Evolutionary conservation across 768 basidiomycete genomes (phyloP).

Genomic region (Podaxis sp.): DNA sequence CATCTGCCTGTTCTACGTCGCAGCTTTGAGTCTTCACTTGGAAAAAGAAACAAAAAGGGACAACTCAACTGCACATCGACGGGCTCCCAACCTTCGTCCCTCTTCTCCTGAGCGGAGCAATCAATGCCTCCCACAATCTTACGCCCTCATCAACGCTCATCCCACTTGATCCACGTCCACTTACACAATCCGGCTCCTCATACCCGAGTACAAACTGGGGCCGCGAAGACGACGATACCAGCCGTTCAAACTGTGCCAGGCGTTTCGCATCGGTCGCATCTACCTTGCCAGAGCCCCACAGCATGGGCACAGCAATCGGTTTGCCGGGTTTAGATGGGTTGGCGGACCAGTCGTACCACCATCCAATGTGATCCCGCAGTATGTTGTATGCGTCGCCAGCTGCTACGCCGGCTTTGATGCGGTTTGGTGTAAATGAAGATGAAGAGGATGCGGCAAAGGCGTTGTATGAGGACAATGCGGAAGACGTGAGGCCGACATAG

Average conservation of each 20-base stretch:
- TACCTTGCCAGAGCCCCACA: conserved; percentile 39
- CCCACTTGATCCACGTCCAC: conserved; percentile 40
- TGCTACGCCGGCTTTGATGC: conserved; percentile 42
- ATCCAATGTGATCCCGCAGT: conserved; percentile 38
- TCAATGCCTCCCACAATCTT: conserved; percentile 33
- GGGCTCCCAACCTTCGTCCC: conserved; percentile 41
- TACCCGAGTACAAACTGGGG: conserved; percentile 40
- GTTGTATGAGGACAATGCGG: background rate
- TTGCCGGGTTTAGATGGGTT: conserved; percentile 34
- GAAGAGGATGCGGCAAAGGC: background rate
- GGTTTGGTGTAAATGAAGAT: conserved; percentile 32
- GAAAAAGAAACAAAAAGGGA: background rate
- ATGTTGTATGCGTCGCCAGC: conserved; percentile 38
- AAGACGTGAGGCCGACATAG: background rate
- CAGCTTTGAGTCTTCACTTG: background rate
- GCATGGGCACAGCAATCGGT: conserved; percentile 41
- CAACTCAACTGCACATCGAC: conserved; percentile 43
- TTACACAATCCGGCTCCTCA: conserved; percentile 43
- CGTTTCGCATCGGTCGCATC: conserved; percentile 36
- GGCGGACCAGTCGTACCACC: conserved; percentile 49
- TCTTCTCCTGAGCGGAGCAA: conserved; percentile 35
- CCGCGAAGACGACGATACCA: conserved; percentile 16
- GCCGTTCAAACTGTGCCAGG: conserved; percentile 29
- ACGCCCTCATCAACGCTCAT: conserved; percentile 39
- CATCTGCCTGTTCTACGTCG: conserved; percentile 38